A percentile compares a stretch with the other conserved stretches of the same genome.
These are phyloP conservation scores for Xylariaceae sp. DNA, from an alignment of 2,329 filamentous ascomycete species.

Conservation along the genomic window DNA sequence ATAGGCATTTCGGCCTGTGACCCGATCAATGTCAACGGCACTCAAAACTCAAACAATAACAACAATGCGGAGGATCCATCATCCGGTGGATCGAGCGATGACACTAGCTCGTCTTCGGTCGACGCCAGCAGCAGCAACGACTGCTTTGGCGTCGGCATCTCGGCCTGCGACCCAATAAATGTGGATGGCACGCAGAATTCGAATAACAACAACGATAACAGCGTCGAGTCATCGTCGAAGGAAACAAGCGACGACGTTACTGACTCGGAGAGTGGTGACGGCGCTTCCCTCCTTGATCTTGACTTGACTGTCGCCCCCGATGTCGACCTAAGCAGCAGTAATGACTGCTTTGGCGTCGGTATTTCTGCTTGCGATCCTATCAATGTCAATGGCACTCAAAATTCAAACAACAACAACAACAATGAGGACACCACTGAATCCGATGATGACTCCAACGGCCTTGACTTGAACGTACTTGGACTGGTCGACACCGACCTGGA, in stretches of 20 bases:
- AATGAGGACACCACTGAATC: neutral
- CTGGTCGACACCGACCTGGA: slow-evolving; percentile 19
- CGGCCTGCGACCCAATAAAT: slow-evolving; percentile 28
- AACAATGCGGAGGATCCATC: neutral
- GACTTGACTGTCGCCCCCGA: slow-evolving; percentile 15
- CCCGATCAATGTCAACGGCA: slow-evolving; percentile 24
- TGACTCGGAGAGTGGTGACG: neutral
- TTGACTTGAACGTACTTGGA: too few species aligned
- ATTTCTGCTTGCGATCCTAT: slow-evolving; percentile 26
- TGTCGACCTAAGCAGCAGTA: slow-evolving; percentile 16
- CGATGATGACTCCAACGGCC: neutral
- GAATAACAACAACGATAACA: slow-evolving; percentile 10
- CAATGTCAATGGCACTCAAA: slow-evolving; percentile 18
- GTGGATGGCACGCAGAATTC: slow-evolving; percentile 21
- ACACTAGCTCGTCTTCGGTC: neutral
- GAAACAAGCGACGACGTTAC: neutral
- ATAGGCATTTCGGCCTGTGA: slow-evolving; percentile 27
- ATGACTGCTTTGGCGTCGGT: slow-evolving; percentile 23
- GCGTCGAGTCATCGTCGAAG: neutral
- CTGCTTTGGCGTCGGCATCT: slow-evolving; percentile 23
- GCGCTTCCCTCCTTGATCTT: slow-evolving; percentile 16
- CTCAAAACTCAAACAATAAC: slow-evolving; percentile 20
- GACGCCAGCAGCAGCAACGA: slow-evolving; percentile 13
- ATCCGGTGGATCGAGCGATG: neutral
- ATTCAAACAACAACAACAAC: slow-evolving; percentile 7